A percentile compares a stretch with the other conserved stretches of the same genome.
phyloP scores from a whole-genome alignment of 1,284 basidiomycete species.

The Cronartium quercuum region DNA sequence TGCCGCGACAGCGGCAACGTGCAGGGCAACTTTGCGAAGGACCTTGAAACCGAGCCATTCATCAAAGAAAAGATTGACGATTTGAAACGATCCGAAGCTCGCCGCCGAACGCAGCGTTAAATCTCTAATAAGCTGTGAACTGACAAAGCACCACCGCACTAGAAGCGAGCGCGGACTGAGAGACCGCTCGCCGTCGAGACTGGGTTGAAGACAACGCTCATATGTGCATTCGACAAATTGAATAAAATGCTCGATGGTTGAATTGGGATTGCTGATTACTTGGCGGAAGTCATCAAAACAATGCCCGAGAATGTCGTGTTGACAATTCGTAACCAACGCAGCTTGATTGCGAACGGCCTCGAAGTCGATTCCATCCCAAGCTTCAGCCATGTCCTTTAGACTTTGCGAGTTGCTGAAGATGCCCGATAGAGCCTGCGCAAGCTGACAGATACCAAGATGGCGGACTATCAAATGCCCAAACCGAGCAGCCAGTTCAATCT shows the following conservation, averaged over 20 bases:
- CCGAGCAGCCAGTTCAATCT: constrained; percentile 75
- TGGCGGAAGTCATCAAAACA: constrained; percentile 74
- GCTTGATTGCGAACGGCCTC: constrained; percentile 82
- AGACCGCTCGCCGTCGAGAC: constrained; percentile 50
- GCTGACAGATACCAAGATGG: constrained; percentile 80
- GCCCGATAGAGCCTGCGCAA: constrained; percentile 74
- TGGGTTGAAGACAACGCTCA: constrained; percentile 72
- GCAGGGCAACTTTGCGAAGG: constrained; percentile 71
- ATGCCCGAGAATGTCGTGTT: constrained; percentile 75
- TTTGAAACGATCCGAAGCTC: constrained; percentile 80
- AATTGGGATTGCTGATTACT: constrained; percentile 63
- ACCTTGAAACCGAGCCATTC: constrained; percentile 85
- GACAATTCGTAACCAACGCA: constrained; percentile 80
- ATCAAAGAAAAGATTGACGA: constrained; percentile 77
- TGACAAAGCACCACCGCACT: constrained; percentile 78
- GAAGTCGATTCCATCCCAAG: constrained; percentile 77
- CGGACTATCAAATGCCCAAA: constrained; percentile 81
- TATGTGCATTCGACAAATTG: constrained; percentile 83
- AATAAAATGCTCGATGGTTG: constrained; percentile 70
- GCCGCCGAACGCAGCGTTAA: constrained; percentile 80
- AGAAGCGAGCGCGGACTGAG: constrained; percentile 44
- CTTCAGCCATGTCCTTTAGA: constrained; percentile 71
- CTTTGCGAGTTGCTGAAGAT: constrained; percentile 78
- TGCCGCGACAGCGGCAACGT: constrained; percentile 77
- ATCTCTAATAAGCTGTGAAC: constrained; percentile 79